Evolutionary conservation across 2,329 filamentous ascomycete species (phyloP), one percentile per base, ranked within the genome.

Genomic region (Neonectria sp.): DNA sequence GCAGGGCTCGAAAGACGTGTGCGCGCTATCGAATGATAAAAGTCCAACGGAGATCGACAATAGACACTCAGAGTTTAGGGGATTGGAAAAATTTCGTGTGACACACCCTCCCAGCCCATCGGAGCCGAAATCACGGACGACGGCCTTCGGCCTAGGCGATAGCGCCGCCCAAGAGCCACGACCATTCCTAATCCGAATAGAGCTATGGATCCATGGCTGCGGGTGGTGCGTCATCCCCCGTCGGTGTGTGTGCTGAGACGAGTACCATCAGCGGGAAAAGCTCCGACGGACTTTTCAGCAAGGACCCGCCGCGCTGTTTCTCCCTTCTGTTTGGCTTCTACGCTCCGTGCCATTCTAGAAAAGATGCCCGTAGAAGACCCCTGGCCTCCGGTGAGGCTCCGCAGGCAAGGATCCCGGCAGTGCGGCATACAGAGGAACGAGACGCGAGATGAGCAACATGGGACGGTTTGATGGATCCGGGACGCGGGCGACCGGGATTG

Each of bases 271-370:
- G 37, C 9, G 48, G 53, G 6, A 49, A 55, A 74, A 67, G 35
- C 53, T n/a, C 68, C 68, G 65, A 62, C 70, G 71, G 69, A 55
- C 49, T 67, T 71, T 70, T 21, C n/a, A 17, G 49, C 51, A 55
- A 48, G 56, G 59, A 35, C 60, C n/a, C 25, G 6, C n/a, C n/a
- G 24, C 9, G 31, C 31, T 56, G 33, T 40, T 17, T 37, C 35
- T 17, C 40, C 29, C 53, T 55, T 58, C 37, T 63, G 25, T n/a
- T 31, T 40, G 55, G 49, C 52, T 64, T 58, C 45, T 31, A 49
- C 3, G 37, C 6, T n/a, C 15, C 21, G 43, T 63, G 12, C 15
- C 15, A 46, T 63, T 25, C 43, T 46, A 37, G n/a, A 58, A 37
- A 52, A 52, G 45, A 48, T 21, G 59, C 56, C 61, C 55, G 60